Evolutionary conservation across 2,329 filamentous ascomycete genomes (phyloP), one percentile per base, ranked within the genome.

Genomic region (Hypoxylon sp.): DNA sequence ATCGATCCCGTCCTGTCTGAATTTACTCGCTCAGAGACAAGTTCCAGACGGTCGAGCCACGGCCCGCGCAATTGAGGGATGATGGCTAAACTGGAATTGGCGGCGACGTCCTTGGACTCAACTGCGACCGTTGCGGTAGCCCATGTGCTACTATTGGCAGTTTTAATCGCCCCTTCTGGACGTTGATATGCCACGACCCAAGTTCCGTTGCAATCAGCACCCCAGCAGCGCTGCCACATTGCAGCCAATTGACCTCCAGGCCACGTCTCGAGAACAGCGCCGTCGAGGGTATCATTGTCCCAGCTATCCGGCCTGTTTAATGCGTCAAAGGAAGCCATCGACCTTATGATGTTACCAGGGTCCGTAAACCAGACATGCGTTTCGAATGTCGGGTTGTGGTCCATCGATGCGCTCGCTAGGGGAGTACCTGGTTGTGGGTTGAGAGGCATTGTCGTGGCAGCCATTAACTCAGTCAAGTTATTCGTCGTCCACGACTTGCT

Each of bases 171-270:
- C 5, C 68, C 71, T 41, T 74, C 72, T 9, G 68, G 70, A 6
- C 73, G 63, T 65, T 75, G 74, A 50, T 74, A 75, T 5, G 73
- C 74, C 13, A 75, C 64, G 21, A 69, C 36, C 69, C 69, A 75
- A 5, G 55, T 64, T 2, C 74, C 74, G 3, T 51, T 21, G 13
- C 66, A 60, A 21, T 68, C 64, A 9, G 46, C 23, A 0, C 21
- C 48, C 64, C 57, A 72, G 32, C 69, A 67, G 3, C 71, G 68
- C 32, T 74, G 72, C 72, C 72, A 75, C 49, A 68, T 66, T 3
- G 67, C 73, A 1, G 73, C 70, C 10, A 76, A 58, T n/a, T 73
- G 72, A 5, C 72, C 70, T 0, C 73, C 73, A 1, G 69, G 65
- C 59, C 69, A 70, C 1, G 73, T 72, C 41, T 71, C 19, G 6